phyloP scores from a whole-genome alignment of 345 rosid species.

The Moricandia moricandioides region DNA sequence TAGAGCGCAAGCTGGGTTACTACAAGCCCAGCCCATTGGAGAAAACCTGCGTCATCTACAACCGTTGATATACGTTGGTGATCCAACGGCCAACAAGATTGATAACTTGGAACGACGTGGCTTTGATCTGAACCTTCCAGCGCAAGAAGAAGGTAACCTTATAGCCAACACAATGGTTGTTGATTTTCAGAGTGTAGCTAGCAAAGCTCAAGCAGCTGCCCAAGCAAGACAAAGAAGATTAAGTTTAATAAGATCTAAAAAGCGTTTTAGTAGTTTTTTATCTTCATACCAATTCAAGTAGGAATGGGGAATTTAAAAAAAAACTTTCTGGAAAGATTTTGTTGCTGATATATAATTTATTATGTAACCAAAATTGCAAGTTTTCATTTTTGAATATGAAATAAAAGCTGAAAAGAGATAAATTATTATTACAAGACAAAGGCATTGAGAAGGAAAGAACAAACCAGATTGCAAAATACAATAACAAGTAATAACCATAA shows the following conservation, averaged over 20 bases:
- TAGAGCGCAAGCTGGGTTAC: conserved; percentile 20
- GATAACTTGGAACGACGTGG: background rate
- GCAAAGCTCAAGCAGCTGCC: conserved; percentile 23
- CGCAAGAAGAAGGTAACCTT: background rate
- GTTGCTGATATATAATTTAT: conserved; percentile 1
- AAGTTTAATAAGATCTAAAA: conserved; percentile 21
- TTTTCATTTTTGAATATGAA: background rate
- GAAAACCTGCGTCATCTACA: background rate
- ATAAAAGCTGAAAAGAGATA: background rate
- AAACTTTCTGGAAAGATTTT: background rate
- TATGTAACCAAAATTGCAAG: conserved; percentile 5
- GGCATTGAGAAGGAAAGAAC: conserved; percentile 9
- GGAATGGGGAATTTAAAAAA: background rate
- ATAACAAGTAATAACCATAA: background rate
- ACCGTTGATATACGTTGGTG: conserved; percentile 9
- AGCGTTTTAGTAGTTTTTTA: background rate
- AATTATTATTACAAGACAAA: conserved; percentile 19
- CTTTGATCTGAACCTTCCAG: conserved; percentile 33
- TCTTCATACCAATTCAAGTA: conserved; percentile 4
- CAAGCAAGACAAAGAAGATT: conserved; percentile 35
- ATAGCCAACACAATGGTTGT: background rate
- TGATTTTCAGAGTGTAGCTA: background rate
- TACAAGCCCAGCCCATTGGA: conserved; percentile 14
- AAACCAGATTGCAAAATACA: conserved; percentile 25
- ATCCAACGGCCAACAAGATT: conserved; percentile 17